A percentile compares a stretch with the other conserved stretches of the same genome.
Conservation (phyloP, 768 basidiomycete species). For the Hemileccinum rubropunctum region DNA sequence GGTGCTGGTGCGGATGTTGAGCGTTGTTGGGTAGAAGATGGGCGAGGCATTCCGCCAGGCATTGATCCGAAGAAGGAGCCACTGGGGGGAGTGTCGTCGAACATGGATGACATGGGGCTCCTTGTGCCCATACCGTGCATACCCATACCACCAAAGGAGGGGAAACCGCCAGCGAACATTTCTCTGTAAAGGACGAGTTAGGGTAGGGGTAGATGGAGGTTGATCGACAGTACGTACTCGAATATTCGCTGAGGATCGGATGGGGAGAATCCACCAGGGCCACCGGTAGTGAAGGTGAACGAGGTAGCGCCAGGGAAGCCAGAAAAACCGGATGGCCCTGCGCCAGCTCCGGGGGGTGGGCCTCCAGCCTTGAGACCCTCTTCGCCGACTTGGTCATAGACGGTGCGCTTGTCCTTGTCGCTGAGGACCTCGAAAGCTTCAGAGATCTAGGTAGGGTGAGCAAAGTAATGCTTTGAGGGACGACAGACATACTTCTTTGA, state of each 20-base stretch:
- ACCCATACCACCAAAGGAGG: constrained; percentile 38
- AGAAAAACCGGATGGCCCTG: constrained; percentile 35
- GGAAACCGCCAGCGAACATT: constrained; percentile 45
- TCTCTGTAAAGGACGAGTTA: constrained; percentile 38
- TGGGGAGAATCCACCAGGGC: constrained; percentile 61
- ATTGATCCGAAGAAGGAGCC: constrained; percentile 40
- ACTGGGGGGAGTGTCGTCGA: constrained; percentile 46
- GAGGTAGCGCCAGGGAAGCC: constrained; percentile 49
- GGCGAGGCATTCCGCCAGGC: constrained; percentile 58
- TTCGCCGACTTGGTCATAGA: constrained; percentile 94
- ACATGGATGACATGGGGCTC: constrained; percentile 30
- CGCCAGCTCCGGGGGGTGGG: constrained; percentile 49
- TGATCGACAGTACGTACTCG: constrained; percentile 52
- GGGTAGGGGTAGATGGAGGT: background rate
- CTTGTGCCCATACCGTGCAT: constrained; percentile 42
- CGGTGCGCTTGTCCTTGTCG: constrained; percentile 77
- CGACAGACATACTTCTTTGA: constrained; percentile 70
- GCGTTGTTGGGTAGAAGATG: constrained; percentile 29
- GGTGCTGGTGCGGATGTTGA: constrained; percentile 30
- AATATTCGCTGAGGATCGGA: constrained; percentile 87
- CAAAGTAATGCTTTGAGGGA: too few species aligned
- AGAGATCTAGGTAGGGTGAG: constrained; percentile 55
- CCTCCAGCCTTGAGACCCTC: constrained; percentile 84
- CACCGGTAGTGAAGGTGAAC: constrained; percentile 53
- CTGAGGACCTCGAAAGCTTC: constrained; percentile 96